phyloP scores from a whole-genome alignment of 169 alveolate species.

The Cryptosporidium baileyi region DNA sequence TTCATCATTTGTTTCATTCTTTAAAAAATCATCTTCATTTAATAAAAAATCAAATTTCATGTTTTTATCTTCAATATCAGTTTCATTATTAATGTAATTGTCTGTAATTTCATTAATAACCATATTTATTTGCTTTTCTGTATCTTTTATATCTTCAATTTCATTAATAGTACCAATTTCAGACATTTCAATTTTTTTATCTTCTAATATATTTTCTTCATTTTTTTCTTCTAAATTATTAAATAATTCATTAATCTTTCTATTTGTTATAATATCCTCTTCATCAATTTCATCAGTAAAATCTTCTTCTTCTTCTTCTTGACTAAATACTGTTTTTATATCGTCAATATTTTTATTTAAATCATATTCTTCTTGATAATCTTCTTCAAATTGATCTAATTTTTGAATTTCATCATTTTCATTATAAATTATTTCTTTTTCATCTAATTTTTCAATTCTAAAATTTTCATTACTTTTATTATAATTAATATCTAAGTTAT shows the following conservation, averaged over 20 bases:
- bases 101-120: not conserved
- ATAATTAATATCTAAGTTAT: not conserved
- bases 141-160: not conserved
- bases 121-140: not conserved
- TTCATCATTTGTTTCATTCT: no score
- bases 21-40: no score
- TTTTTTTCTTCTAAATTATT: not conserved
- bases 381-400: not conserved
- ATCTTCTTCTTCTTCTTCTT: not conserved
- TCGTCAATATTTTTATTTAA: not conserved
- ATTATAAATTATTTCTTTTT: not conserved
- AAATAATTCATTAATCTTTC: not conserved
- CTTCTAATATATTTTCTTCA: no score
- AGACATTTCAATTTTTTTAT: not conserved
- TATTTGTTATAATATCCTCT: no score
- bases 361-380: not conserved
- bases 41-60: no score
- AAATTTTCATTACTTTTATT: not conserved
- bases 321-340: not conserved
- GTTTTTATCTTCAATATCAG: no score
- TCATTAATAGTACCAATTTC: not conserved
- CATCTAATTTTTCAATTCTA: not conserved
- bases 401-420: not conserved
- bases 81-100: no score
- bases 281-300: not conserved